These are phyloP conservation scores for Boletales sp. DNA, from an alignment of 768 basidiomycete genomes.

Conservation along the genomic window DNA sequence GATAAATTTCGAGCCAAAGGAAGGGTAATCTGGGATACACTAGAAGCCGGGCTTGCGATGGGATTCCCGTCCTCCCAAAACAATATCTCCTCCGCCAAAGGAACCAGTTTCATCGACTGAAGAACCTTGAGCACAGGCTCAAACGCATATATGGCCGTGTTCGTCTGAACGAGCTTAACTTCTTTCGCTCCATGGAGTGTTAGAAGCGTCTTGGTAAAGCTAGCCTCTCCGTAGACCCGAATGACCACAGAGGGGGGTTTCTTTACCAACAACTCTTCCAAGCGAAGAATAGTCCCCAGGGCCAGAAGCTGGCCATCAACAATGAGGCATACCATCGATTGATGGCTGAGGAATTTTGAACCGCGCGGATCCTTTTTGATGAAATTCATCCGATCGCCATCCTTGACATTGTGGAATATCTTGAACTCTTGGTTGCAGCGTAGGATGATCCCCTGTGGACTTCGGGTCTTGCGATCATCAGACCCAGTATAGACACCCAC, in stretches of 20 bases:
- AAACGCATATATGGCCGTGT: slow-evolving; percentile 60
- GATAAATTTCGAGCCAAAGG: slow-evolving; percentile 30
- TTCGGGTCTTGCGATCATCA: slow-evolving; percentile 24
- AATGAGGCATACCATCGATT: slow-evolving; percentile 52
- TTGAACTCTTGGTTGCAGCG: slow-evolving; percentile 35
- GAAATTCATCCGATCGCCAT: slow-evolving; percentile 37
- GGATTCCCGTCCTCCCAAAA: slow-evolving; percentile 42
- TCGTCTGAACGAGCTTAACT: slow-evolving; percentile 51
- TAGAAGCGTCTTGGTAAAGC: slow-evolving; percentile 37
- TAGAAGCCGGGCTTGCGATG: slow-evolving; percentile 8
- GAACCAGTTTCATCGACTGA: slow-evolving; percentile 42
- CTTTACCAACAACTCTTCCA: slow-evolving; percentile 48
- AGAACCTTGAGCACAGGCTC: slow-evolving; percentile 59
- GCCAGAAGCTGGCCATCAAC: slow-evolving; percentile 46
- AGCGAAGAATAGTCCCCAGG: slow-evolving; percentile 51
- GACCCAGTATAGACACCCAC: slow-evolving; percentile 34
- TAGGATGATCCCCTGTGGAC: slow-evolving; percentile 42
- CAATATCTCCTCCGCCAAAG: slow-evolving; percentile 49
- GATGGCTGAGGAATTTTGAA: slow-evolving; percentile 45
- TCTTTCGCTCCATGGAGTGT: slow-evolving; percentile 33
- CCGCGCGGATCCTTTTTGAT: slow-evolving; percentile 34
- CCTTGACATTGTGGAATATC: slow-evolving; percentile 31
- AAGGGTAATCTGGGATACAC: slow-evolving; percentile 22
- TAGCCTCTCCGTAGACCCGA: slow-evolving; percentile 45
- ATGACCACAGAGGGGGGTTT: slow-evolving; percentile 50